phyloP scores from a whole-genome alignment of 2,329 filamentous ascomycete species.

The Stachybotrys chartarum region DNA sequence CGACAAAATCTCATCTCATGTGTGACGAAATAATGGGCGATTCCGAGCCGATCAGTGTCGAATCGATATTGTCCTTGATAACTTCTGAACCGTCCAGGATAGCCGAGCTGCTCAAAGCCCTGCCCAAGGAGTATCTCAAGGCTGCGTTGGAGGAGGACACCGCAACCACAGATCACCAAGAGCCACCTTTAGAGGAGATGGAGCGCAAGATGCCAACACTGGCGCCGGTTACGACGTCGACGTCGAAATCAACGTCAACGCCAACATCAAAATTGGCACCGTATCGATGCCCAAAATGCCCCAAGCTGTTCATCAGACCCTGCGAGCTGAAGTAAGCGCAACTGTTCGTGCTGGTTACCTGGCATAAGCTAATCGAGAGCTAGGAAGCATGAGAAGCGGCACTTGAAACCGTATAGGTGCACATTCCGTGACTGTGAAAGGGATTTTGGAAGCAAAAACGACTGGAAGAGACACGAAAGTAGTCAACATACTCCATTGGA shows the following conservation, averaged over 20 bases:
- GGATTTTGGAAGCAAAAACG: conserved; percentile 83
- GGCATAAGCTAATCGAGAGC: conserved; percentile 11
- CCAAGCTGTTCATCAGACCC: conserved; percentile 38
- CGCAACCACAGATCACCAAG: neutral
- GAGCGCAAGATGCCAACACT: conserved; percentile 3
- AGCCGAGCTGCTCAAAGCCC: conserved; percentile 13
- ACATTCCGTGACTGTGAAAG: conserved; percentile 65
- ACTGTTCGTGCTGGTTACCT: neutral
- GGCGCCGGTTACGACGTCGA: too few species aligned
- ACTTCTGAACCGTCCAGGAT: conserved; percentile 4
- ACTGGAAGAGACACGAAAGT: conserved; percentile 89
- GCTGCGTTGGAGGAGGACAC: conserved; percentile 16
- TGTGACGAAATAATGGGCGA: neutral
- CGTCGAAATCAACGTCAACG: too few species aligned
- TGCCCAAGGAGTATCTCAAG: conserved; percentile 23
- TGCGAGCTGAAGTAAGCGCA: conserved; percentile 51
- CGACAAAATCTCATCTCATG: too few species aligned
- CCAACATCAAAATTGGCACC: neutral
- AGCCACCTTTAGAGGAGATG: conserved; percentile 5
- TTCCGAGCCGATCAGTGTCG: neutral
- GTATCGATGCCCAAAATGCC: conserved; percentile 30
- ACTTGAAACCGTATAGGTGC: conserved; percentile 75
- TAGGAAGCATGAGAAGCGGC: conserved; percentile 80
- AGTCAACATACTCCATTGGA: conserved; percentile 68
- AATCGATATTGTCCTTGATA: neutral